Evolutionary conservation across 768 basidiomycete genomes (phyloP).

Genomic region (Fibroporia radiculosa): DNA sequence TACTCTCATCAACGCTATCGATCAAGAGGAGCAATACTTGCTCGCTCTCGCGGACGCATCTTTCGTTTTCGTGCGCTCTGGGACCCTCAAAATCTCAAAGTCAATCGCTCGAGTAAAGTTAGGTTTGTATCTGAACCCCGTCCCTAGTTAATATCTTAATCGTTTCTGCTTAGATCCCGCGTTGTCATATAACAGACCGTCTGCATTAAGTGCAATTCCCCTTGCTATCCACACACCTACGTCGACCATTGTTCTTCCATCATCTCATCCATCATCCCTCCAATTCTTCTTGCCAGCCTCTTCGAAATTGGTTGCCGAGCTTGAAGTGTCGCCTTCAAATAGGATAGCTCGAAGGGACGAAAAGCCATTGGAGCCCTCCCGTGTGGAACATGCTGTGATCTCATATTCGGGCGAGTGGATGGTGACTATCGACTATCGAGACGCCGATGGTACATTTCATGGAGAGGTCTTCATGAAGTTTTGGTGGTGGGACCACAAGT

Average conservation of each 20-base stretch:
- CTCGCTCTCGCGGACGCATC: constrained; percentile 78
- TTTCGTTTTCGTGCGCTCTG: constrained; percentile 65
- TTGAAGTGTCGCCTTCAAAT: constrained; percentile 93
- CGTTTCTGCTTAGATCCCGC: constrained; percentile 27
- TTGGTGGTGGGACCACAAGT: constrained; percentile 76
- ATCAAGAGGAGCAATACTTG: constrained; percentile 78
- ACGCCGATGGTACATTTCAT: constrained; percentile 56
- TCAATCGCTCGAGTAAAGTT: constrained; percentile 73
- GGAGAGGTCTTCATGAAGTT: constrained; percentile 79
- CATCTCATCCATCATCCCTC: constrained; percentile 92
- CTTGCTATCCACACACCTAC: constrained; percentile 71
- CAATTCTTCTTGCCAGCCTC: constrained; percentile 78
- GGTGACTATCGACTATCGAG: constrained; percentile 79
- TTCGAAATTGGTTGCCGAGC: constrained; percentile 69
- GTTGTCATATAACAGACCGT: constrained; percentile 25
- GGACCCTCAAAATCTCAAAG: constrained; percentile 63
- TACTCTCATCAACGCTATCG: constrained; percentile 42
- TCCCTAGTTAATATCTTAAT: neutral
- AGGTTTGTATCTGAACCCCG: constrained; percentile 33
- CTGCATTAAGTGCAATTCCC: constrained; percentile 44
- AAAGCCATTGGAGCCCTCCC: constrained; percentile 62
- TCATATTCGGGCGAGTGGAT: constrained; percentile 79
- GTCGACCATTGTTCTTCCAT: constrained; percentile 76
- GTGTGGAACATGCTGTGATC: constrained; percentile 64
- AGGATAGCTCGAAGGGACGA: constrained; percentile 79